Base-by-base conservation (phyloP, 352 stramenopile genomes). In the Globisporangium sylvaticum region DNA sequence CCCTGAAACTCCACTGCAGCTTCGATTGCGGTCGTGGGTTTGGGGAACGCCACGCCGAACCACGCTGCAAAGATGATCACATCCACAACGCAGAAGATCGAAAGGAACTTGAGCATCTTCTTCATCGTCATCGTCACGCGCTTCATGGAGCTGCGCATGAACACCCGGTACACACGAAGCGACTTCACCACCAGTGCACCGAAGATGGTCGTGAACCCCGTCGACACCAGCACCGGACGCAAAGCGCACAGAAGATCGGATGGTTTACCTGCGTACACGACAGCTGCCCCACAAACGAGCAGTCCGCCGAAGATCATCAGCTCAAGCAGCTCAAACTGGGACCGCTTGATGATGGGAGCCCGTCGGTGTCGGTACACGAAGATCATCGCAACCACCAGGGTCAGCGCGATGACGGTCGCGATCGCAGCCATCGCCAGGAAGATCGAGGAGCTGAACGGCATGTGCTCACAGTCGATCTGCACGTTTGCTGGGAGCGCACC, bases 401-500 rank as follows among this genome's bases (percentile, higher is more conserved):
- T 3, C 3, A 31, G 37, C 3, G 54, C 29, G 32, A 68, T 44
- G 53, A 77, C 46, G 2, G 37, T 39, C 12, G 48, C 52, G 24
- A 79, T 44, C 9, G 75, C 64, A 4, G 31, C 58, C 4, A 72
- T 50, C 14, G 67, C 42, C 10, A 67, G 24, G 2, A 66, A 70
- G 1, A 62, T 27, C 4, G 71, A 65, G 0, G 72, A 44, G 42
- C 56, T 69, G 4, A 70, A 69, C 52, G 75, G 75, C 57, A 75
- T 78, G 56, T 72, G 78, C 32, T 82, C 75, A 27, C 73, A 82
- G 20, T 70, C 62, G 22, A 80, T 56, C 25, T 64, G 10, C 4
- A 80, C 64, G 3, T 25, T 37, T 0, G 14, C 3, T 1, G 72
- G 76, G 22, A 84, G 64, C 25, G 50, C 24, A 0, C 50, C 63